phyloP scores from a whole-genome alignment of 306 rosid genomes.

The Rosa rugosa region DNA sequence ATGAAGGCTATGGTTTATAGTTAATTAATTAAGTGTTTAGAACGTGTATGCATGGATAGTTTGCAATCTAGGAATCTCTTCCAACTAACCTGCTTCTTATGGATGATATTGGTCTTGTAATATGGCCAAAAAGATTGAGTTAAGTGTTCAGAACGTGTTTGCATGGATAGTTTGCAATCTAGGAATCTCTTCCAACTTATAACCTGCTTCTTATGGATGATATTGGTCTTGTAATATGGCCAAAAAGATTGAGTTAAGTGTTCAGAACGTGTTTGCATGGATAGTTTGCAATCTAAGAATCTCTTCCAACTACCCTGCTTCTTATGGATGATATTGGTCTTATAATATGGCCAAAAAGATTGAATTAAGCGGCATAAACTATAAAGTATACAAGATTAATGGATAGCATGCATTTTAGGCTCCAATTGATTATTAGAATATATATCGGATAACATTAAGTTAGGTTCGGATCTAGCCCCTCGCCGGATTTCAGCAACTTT shows the following conservation, averaged over 20 bases:
- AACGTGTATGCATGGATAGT: constrained; percentile 1
- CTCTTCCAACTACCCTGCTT: constrained; percentile 3
- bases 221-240: not conserved
- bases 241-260: not conserved
- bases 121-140: not conserved
- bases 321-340: not conserved
- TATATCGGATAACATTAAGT: not conserved
- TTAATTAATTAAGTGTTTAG: not conserved
- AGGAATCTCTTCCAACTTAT: not conserved
- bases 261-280: not conserved
- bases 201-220: not conserved
- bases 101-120: not conserved
- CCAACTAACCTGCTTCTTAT: not conserved
- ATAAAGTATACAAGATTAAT: not conserved
- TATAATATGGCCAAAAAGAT: not conserved
- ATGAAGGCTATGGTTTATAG: not conserved
- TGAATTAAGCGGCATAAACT: not conserved
- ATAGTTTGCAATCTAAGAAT: not conserved
- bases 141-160: not conserved
- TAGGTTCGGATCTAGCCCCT: not conserved
- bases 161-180: not conserved
- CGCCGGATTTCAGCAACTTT: not conserved
- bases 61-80: not conserved
- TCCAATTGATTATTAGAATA: not conserved
- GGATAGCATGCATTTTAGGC: constrained; percentile 1